Evolutionary conservation across 139 green algal genomes (phyloP).

Genomic region (Chloropicon primus): DNA sequence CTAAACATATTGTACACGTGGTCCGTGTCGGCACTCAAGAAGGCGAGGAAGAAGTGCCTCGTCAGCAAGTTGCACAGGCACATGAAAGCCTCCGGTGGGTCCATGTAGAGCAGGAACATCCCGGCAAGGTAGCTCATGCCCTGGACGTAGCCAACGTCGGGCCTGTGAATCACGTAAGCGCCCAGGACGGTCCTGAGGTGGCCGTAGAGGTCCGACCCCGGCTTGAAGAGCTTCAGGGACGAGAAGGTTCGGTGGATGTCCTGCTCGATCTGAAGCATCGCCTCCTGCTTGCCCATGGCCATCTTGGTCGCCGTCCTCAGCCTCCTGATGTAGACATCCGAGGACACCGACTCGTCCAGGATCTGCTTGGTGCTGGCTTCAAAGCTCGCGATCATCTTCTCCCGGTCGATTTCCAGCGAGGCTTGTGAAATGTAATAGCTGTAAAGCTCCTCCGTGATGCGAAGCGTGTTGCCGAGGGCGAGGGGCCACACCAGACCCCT

Average conservation of each 20-base stretch:
- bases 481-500: background rate
- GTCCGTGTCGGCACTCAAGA: background rate
- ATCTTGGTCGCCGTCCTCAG: background rate
- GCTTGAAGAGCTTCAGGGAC: background rate
- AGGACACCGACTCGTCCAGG: background rate
- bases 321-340: background rate
- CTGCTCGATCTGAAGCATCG: background rate
- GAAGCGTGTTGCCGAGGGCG: background rate
- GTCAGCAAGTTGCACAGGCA: background rate
- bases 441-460: background rate
- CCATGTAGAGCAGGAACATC: conserved; percentile 2
- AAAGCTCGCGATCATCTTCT: background rate
- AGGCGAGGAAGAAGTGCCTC: background rate
- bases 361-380: background rate
- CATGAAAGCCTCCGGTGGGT: background rate
- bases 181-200: conserved; percentile 1
- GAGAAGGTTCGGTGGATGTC: background rate
- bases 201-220: background rate
- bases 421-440: background rate
- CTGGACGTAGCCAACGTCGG: conserved; percentile 11
- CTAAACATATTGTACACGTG: background rate
- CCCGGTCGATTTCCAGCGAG: background rate
- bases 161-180: conserved; percentile 7
- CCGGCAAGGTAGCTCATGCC: conserved; percentile 6
- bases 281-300: background rate